These are phyloP conservation scores for Diphasiastrum complanatum DNA, from an alignment of 83 land plant species.

Conservation along the genomic window DNA sequence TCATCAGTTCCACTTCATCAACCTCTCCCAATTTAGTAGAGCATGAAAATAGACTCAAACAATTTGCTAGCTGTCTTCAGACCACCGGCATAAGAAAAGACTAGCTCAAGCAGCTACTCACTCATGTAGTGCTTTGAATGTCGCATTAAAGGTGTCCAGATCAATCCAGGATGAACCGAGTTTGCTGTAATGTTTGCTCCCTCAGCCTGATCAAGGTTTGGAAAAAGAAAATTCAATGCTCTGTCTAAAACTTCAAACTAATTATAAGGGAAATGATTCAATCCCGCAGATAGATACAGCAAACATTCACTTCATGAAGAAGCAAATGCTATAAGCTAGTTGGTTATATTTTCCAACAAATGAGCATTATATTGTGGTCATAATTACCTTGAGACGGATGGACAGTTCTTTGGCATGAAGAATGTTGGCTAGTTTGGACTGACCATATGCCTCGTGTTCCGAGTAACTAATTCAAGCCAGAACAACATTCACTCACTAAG, in stretches of 20 bases:
- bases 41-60: background rate
- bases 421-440: conserved; percentile 64
- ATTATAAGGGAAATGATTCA: too few species aligned
- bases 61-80: background rate
- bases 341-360: too few species aligned
- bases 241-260: too few species aligned
- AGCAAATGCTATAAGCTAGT: too few species aligned
- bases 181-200: conserved; percentile 64
- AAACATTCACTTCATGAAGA: too few species aligned
- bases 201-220: conserved; percentile 46
- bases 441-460: conserved; percentile 66
- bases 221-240: too few species aligned
- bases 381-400: conserved; percentile 52
- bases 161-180: conserved; percentile 70
- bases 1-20: too few species aligned
- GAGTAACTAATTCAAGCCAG: conserved; percentile 33
- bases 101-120: conserved; percentile 8
- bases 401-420: conserved; percentile 64
- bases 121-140: conserved; percentile 44
- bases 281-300: too few species aligned
- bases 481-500: background rate
- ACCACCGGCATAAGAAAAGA: background rate
- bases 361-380: background rate
- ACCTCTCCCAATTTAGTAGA: background rate
- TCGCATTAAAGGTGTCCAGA: conserved; percentile 52